Conservation (phyloP, 257 asterid species). For the Buddleja alternifolia region DNA sequence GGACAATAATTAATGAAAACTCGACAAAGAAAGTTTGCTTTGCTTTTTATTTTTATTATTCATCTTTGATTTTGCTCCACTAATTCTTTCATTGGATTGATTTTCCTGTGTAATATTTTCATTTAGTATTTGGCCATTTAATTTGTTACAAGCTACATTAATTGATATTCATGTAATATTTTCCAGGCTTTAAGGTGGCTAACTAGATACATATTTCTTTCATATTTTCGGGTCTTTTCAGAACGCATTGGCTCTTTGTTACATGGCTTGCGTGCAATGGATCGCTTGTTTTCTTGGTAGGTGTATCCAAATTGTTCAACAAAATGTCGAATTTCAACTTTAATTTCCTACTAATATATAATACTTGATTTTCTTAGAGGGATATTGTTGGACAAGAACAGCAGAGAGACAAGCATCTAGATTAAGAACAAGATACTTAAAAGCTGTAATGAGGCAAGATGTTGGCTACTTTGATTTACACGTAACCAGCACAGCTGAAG, state of each 20-base stretch:
- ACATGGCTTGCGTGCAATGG: conserved; percentile 53
- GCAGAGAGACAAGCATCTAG: conserved; percentile 69
- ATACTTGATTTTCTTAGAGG: conserved; percentile 40
- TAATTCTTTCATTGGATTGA: background rate
- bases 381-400: conserved; percentile 71
- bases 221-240: conserved; percentile 27
- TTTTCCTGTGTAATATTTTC: background rate
- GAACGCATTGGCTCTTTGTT: conserved; percentile 58
- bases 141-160: no score
- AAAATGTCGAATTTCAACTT: background rate
- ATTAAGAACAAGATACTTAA: conserved; percentile 48
- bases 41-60: background rate
- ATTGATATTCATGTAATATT: no score
- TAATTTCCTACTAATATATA: background rate
- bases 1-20: no score
- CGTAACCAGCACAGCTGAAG: conserved; percentile 61
- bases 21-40: background rate
- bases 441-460: conserved; percentile 68
- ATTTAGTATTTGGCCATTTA: background rate
- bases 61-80: no score
- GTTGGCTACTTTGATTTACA: conserved; percentile 66
- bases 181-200: no score
- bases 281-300: conserved; percentile 59
- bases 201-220: background rate
- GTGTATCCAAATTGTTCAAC: background rate